Percentiles rank a stretch among this genome's conserved stretches.
Evolutionary conservation across 1,284 basidiomycete species (phyloP).

Genomic region (Rhizoctonia solani): DNA sequence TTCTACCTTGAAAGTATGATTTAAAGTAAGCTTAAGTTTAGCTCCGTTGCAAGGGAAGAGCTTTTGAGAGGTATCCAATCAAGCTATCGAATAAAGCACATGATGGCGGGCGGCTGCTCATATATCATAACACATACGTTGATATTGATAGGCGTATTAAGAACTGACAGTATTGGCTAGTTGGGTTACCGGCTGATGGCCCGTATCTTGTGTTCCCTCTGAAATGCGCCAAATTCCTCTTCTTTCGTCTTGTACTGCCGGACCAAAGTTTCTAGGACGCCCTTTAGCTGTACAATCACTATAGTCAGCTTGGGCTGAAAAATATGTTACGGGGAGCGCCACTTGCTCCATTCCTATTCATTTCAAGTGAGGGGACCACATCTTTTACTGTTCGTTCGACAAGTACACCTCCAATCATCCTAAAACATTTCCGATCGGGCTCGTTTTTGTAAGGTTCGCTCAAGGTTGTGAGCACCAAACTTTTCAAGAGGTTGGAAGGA

Average conservation of each 20-base stretch:
- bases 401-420: conserved; percentile 93
- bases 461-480: conserved; percentile 88
- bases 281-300: conserved; percentile 63
- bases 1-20: too few species aligned
- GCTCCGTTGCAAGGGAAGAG: too few species aligned
- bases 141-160: too few species aligned
- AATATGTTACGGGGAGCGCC: neutral
- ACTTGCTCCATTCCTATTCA: conserved; percentile 80
- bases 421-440: conserved; percentile 93
- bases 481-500: conserved; percentile 45
- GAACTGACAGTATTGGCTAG: too few species aligned
- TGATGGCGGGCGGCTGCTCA: too few species aligned
- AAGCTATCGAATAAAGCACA: too few species aligned
- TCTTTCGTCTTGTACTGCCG: conserved; percentile 89
- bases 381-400: conserved; percentile 97
- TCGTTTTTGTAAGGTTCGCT: conserved; percentile 76
- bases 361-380: conserved; percentile 86
- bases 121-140: too few species aligned
- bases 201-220: conserved; percentile 75
- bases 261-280: conserved; percentile 72
- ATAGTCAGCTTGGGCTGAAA: neutral
- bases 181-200: conserved; percentile 1
- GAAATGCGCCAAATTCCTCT: conserved; percentile 80
- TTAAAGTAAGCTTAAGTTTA: too few species aligned
- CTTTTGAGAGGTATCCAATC: too few species aligned